phyloP scores from a whole-genome alignment of 345 rosid species.

The Bruguiera parviflora region DNA sequence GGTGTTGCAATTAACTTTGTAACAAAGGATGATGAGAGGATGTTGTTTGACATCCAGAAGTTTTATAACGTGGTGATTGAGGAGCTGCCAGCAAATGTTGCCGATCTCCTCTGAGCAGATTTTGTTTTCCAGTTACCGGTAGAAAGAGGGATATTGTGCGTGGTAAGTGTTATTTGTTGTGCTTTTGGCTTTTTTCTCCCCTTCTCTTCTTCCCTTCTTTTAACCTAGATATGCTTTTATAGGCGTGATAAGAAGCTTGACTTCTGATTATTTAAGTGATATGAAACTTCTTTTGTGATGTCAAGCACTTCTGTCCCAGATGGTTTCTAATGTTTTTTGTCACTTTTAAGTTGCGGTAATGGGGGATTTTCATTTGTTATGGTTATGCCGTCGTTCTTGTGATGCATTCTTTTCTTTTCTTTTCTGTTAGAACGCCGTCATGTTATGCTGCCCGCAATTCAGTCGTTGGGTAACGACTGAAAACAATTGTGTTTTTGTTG shows the following conservation, averaged over 20 bases:
- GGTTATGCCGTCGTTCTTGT: no score
- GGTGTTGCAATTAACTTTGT: conserved; percentile 51
- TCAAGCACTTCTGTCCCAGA: no score
- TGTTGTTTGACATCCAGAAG: conserved; percentile 47
- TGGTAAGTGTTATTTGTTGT: conserved; percentile 4
- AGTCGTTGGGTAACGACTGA: no score
- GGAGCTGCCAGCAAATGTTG: conserved; percentile 49
- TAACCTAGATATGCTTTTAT: not conserved
- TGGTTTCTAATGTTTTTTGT: no score
- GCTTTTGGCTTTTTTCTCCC: not conserved
- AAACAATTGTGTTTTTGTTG: no score
- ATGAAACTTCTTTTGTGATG: no score
- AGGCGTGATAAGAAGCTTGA: not conserved
- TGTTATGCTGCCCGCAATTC: no score
- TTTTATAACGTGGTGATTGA: conserved; percentile 47
- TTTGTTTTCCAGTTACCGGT: not conserved
- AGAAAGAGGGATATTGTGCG: not conserved
- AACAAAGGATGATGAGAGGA: conserved; percentile 43
- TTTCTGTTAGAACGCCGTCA: no score
- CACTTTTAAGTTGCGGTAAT: no score
- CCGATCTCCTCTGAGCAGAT: conserved; percentile 34
- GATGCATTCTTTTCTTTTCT: no score
- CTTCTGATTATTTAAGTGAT: no score
- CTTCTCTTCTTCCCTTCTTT: not conserved
- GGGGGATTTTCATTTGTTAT: no score